A percentile compares a stretch with the other conserved stretches of the same genome.
phyloP scores from a whole-genome alignment of 1,284 basidiomycete genomes.

The Ustilago nuda region DNA sequence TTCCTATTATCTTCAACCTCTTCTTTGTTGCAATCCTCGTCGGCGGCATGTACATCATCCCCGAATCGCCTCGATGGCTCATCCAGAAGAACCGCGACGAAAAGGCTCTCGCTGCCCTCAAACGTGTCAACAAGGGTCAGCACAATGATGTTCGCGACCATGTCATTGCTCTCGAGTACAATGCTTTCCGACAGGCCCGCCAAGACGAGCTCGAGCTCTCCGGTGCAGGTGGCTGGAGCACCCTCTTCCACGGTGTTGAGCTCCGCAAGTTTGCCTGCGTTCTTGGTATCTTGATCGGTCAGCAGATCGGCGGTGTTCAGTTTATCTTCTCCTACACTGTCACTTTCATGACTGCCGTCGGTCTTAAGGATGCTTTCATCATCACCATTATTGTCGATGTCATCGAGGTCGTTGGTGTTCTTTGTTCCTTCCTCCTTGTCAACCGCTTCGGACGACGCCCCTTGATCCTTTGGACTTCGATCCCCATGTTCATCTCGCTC shows the following conservation, averaged over 20 bases:
- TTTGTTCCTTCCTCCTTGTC: slow-evolving; percentile 70
- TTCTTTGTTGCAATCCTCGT: slow-evolving; percentile 69
- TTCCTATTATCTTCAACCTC: slow-evolving; percentile 71
- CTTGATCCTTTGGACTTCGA: slow-evolving; percentile 70
- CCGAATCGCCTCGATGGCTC: slow-evolving; percentile 71
- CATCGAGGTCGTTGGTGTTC: slow-evolving; percentile 70
- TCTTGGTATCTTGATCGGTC: slow-evolving; percentile 71
- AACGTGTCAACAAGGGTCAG: slow-evolving; percentile 70
- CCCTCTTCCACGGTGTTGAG: slow-evolving; percentile 67
- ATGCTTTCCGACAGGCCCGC: slow-evolving; percentile 70
- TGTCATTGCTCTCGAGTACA: slow-evolving; percentile 66
- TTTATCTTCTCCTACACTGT: slow-evolving; percentile 71
- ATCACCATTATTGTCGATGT: slow-evolving; percentile 70
- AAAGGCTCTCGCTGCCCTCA: slow-evolving; percentile 69
- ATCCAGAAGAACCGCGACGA: slow-evolving; percentile 70
- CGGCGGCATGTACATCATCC: slow-evolving; percentile 68
- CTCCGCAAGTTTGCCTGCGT: slow-evolving; percentile 70
- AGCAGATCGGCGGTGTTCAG: slow-evolving; percentile 67
- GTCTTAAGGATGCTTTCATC: slow-evolving; percentile 70
- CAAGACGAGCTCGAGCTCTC: slow-evolving; percentile 69
- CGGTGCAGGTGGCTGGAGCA: slow-evolving; percentile 69
- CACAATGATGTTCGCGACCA: slow-evolving; percentile 65
- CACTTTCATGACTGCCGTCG: slow-evolving; percentile 56
- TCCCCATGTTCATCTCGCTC: slow-evolving; percentile 71
- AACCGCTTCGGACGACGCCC: slow-evolving; percentile 71